These are phyloP conservation scores for Fusarium verrucosum DNA, from an alignment of 2,329 filamentous ascomycete genomes.

Conservation along the genomic window DNA sequence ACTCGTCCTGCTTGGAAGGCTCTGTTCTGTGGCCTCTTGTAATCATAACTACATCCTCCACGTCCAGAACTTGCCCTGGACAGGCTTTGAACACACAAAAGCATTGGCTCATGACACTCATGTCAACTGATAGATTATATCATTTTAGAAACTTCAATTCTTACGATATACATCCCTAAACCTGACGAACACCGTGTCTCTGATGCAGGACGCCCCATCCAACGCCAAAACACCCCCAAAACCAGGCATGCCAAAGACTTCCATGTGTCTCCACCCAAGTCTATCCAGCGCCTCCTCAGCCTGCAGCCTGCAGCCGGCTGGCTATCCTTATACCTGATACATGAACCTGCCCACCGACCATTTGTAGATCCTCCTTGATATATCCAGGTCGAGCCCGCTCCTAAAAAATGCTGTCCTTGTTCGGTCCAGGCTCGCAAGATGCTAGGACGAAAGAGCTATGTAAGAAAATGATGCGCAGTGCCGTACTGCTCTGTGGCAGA, in stretches of 20 bases:
- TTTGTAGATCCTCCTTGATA: slow-evolving; percentile 6
- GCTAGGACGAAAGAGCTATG: slow-evolving; percentile 12
- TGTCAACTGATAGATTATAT: not conserved
- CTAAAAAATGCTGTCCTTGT: slow-evolving; percentile 9
- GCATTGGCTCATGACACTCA: not conserved
- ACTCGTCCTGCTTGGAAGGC: slow-evolving; percentile 38
- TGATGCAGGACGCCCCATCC: slow-evolving; percentile 43
- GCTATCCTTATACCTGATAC: slow-evolving; percentile 15
- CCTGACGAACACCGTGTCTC: slow-evolving; percentile 42
- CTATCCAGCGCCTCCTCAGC: slow-evolving; percentile 27
- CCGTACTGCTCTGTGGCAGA: slow-evolving; percentile 20
- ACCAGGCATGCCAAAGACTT: slow-evolving; percentile 29
- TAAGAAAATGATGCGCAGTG: slow-evolving; percentile 26
- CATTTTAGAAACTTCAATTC: slow-evolving; percentile 14
- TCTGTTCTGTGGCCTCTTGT: slow-evolving; percentile 45
- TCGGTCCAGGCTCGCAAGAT: slow-evolving; percentile 15
- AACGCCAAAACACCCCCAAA: slow-evolving; percentile 44
- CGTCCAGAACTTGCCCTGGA: not conserved
- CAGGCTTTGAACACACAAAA: not conserved
- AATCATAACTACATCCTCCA: not conserved
- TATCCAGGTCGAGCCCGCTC: slow-evolving; percentile 6
- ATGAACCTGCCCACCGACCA: slow-evolving; percentile 4
- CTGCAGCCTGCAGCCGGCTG: slow-evolving; percentile 8
- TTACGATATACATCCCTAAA: slow-evolving; percentile 25
- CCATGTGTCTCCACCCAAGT: slow-evolving; percentile 19